Evolutionary conservation across 2,329 filamentous ascomycete species (phyloP).

Genomic region (Pestalotiopsis sp.): DNA sequence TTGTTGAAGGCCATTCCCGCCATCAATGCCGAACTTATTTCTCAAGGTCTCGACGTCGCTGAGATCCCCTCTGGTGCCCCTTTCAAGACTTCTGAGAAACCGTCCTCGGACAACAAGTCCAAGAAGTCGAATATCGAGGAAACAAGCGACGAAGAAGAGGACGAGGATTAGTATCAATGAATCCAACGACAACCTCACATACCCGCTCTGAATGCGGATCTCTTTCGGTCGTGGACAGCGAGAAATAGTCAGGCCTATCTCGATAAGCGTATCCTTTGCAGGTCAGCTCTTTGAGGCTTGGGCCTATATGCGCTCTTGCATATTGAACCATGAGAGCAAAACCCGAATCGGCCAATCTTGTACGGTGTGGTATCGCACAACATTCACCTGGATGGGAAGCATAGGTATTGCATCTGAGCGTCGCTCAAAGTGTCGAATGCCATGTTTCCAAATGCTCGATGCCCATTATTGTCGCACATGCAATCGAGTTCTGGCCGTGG

Average conservation of each 20-base stretch:
- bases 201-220: neutral
- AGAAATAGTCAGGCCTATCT: neutral
- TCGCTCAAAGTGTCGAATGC: no score
- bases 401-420: no score
- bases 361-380: no score
- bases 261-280: no score
- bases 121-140: constrained; percentile 64
- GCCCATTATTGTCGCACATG: no score
- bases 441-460: no score
- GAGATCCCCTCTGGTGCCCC: constrained; percentile 33
- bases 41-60: constrained; percentile 47
- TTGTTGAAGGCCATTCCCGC: constrained; percentile 59
- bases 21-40: constrained; percentile 58
- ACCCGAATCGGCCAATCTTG: no score
- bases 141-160: constrained; percentile 63
- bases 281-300: no score
- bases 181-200: neutral
- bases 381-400: no score
- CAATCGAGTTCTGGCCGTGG: no score
- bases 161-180: constrained; percentile 24
- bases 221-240: neutral
- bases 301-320: no score
- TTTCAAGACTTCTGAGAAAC: constrained; percentile 23
- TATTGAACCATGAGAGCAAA: no score
- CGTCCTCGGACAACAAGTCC: constrained; percentile 37